A percentile compares a stretch with the other conserved stretches of the same genome.
These are phyloP conservation scores for Blastocystis sp. DNA, from an alignment of 352 stramenopile species.

Conservation along the genomic window DNA sequence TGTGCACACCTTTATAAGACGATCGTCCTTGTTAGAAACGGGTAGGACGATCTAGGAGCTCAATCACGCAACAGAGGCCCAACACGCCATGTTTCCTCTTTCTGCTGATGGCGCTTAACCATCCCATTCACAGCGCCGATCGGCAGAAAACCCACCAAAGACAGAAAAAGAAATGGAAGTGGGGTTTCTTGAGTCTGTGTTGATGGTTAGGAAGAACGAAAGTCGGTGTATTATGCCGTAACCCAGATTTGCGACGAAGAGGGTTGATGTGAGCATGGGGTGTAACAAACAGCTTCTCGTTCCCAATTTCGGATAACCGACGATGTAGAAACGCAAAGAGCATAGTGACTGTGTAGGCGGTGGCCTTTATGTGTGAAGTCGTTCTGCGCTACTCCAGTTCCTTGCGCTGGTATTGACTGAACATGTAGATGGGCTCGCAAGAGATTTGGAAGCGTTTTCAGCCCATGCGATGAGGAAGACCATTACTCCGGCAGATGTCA, in stretches of 20 bases:
- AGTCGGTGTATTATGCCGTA: slow-evolving; percentile 63
- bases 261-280: not conserved
- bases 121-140: not conserved
- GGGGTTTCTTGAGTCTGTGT: not conserved
- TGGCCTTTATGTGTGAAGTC: slow-evolving; percentile 36
- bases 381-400: slow-evolving; percentile 15
- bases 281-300: not conserved
- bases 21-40: not conserved
- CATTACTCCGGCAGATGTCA: slow-evolving; percentile 17
- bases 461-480: slow-evolving; percentile 47
- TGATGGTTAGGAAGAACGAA: slow-evolving; percentile 20
- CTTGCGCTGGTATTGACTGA: not conserved
- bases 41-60: not conserved
- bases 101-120: not conserved
- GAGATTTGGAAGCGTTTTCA: slow-evolving; percentile 57
- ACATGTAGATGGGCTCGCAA: slow-evolving; percentile 18
- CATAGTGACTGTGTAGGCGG: not conserved
- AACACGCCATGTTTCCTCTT: not conserved
- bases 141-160: not conserved
- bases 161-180: slow-evolving; percentile 39
- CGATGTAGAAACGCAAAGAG: not conserved
- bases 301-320: slow-evolving; percentile 19
- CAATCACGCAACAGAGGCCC: not conserved
- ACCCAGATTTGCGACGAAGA: slow-evolving; percentile 28
- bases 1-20: not conserved